These are phyloP conservation scores for Cordia subcordata DNA, from an alignment of 257 asterid genomes.

Conservation along the genomic window DNA sequence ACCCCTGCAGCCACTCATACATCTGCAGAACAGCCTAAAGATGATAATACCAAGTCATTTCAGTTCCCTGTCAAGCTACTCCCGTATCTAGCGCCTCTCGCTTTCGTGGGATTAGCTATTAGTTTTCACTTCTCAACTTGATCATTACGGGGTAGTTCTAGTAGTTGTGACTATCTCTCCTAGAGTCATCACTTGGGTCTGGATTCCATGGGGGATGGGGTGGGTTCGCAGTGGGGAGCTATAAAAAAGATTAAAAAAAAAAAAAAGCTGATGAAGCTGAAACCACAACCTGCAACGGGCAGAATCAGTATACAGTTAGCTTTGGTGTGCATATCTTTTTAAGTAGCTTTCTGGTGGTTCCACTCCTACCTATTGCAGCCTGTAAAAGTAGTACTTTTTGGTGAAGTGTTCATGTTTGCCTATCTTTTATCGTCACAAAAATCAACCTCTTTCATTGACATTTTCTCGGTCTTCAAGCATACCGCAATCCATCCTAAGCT, in stretches of 20 bases:
- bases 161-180: no score
- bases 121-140: conserved; percentile 26
- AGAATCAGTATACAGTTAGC: neutral
- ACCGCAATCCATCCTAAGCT: no score
- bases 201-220: no score
- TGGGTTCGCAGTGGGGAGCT: no score
- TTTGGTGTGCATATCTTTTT: neutral
- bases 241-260: no score
- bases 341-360: neutral
- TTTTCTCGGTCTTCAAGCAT: no score
- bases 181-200: no score
- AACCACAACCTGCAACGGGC: neutral
- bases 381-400: neutral
- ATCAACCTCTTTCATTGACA: no score
- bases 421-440: no score
- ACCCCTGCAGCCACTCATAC: neutral
- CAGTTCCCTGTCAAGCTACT: conserved; percentile 20
- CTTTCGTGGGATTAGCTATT: conserved; percentile 33
- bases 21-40: conserved; percentile 1
- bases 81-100: conserved; percentile 28
- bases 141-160: no score
- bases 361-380: neutral
- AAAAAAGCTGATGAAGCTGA: no score
- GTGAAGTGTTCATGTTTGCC: neutral
- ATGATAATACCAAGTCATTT: conserved; percentile 7